phyloP scores from a whole-genome alignment of 1,284 basidiomycete genomes.

The Puccinia polysora region DNA sequence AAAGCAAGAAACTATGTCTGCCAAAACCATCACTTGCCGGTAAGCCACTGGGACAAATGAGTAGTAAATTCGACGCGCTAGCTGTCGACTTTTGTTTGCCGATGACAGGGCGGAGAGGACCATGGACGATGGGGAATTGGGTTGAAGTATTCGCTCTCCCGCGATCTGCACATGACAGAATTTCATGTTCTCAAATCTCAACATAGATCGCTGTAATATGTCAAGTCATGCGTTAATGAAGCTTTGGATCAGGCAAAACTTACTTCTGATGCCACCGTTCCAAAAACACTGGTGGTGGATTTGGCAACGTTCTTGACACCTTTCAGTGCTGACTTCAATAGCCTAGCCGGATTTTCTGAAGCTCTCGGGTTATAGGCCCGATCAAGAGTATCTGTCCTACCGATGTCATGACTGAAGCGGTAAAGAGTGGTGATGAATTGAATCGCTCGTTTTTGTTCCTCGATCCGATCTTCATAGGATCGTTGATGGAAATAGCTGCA shows the following conservation, averaged over 20 bases:
- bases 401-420: conserved; percentile 59
- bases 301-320: conserved; percentile 69
- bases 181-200: no score
- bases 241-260: conserved; percentile 50
- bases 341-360: conserved; percentile 60
- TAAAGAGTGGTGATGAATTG: conserved; percentile 71
- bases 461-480: conserved; percentile 76
- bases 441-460: conserved; percentile 75
- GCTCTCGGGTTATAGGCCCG: conserved; percentile 54
- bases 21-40: conserved; percentile 61
- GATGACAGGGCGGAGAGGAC: conserved; percentile 73
- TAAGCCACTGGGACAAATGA: conserved; percentile 67
- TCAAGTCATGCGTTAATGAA: conserved; percentile 61
- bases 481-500: conserved; percentile 71
- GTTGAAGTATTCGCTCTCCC: conserved; percentile 71
- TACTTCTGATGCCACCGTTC: conserved; percentile 36
- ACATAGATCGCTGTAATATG: conserved; percentile 39
- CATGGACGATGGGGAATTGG: conserved; percentile 77
- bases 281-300: conserved; percentile 64
- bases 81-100: conserved; percentile 74
- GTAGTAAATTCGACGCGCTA: conserved; percentile 77
- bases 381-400: conserved; percentile 64
- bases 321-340: conserved; percentile 68
- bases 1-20: conserved; percentile 73
- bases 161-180: conserved; percentile 55